Base-by-base conservation (phyloP, 108 stramenopile genomes). In the Skeletonema costatum region DNA sequence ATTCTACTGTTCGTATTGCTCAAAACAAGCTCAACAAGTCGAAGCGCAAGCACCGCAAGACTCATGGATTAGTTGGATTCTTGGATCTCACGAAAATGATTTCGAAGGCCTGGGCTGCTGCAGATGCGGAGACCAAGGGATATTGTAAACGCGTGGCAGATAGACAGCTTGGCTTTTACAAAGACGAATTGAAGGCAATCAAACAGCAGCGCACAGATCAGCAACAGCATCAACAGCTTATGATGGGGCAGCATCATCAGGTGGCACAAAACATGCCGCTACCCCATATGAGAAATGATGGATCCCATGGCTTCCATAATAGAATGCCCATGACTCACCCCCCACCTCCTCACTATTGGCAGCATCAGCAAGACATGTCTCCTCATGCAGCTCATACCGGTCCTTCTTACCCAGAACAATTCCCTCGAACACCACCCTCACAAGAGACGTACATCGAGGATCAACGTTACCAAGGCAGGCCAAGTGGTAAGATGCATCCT, bases 61-160 rank as follows among this genome's bases (percentile, higher is more conserved):
- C 80, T 42, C 80, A 81, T 64, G 80, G 80, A 6, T 64, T 81
- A 5, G 73, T 81, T 3, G 73, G 80, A 7, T 81, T 81, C 65
- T 64, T 81, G 58, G 79, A 80, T 44, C 38, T 81, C 30, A 74
- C 80, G 16, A 67, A 68, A 48, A 73, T 68, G 36, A 70, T 84
- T 74, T 64, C 91, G 79, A 79, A 89, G 76, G 42, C 88, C 66
- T 68, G 89, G 85, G 35, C 79, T 77, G 78, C 88, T 44, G 32
- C 85, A 78, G 68, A 89, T 78, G 64, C 50, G 21, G 60, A 83
- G 51, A 63, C 88, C 68, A 72, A 92, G 78, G 8, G 72, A 58
- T 62, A 89, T 60, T 89, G 89, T 84, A 82, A 87, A 83, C 39
- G 60, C 7, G 73, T 81, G 44, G 73, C 80, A 11, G 60, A 70